Base-by-base conservation (phyloP, 352 stramenopile species). In the Phytopythium oedochilum region DNA sequence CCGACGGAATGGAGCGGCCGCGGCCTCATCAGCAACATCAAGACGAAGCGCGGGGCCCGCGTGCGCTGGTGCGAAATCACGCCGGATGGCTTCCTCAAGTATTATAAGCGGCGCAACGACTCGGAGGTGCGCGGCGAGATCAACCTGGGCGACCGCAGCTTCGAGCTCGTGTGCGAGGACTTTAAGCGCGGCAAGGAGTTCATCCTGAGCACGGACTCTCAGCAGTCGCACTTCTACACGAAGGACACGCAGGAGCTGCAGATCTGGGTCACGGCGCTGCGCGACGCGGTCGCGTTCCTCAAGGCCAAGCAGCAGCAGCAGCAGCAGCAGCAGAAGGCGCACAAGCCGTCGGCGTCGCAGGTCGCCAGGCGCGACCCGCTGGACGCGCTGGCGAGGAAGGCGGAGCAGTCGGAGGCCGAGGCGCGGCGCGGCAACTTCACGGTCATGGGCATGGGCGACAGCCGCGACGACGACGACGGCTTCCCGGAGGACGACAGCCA, bases 181-280 rank as follows among this genome's bases (percentile, higher is more conserved):
- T 70, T 85, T 23, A 67, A 77, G 59, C 68, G 85, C 45, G 74
- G 77, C 26, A 89, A 83, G 18, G 83, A 92, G 62, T 92, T 95
- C 55, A 69, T 92, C 32, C 53, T 95, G 39, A 85, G 78, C 59
- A 92, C 84, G 55, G 85, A 83, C 57, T 74, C 82, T 45, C 84
- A 92, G 66, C 85, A 92, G 65, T 92, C 85, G 57, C 82, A 91
- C 59, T 95, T 95, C 58, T 92, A 89, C 66, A 88, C 85, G 20
- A 81, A 81, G 57, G 86, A 60, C 22, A 68, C 64, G 2, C 71
- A 89, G 20, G 85, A 95, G 62, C 63, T 92, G 11, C 73, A 79
- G 56, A 75, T 70, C 23, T 95, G 85, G 85, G 79, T 95, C 44
- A 89, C 84, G 48, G 85, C 81, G 14, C 61, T 95, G 54, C 78